Evolutionary conservation across 768 basidiomycete genomes (phyloP), one percentile per base, ranked within the genome.

Genomic region (Suillus discolor): DNA sequence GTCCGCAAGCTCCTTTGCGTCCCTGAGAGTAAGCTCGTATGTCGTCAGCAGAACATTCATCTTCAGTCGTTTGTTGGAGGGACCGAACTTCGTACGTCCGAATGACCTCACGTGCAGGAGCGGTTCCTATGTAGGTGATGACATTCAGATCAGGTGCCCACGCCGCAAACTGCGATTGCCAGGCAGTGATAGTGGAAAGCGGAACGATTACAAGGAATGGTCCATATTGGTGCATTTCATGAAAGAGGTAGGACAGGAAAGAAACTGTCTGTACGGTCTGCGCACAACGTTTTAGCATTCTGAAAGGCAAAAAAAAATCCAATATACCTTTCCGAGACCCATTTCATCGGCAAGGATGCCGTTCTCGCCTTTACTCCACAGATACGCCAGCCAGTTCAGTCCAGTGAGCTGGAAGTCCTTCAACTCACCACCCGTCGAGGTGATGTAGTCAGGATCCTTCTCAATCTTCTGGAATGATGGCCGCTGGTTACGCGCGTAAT

Each of bases 401-500:
- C 97, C 97, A 3, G 95, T 97, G 47, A 99, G 83, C 81, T 99
- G 97, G 82, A 99, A 99, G 72, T 99, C 97, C 79, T 99, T 99
- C 67, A 99, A 83, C 68, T 89, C 78, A 7, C 95, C 95, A 38
- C 96, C 95, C 0, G 91, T 93, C 23, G 76, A 74, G 5, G 72
- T 76, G 71, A 99, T 86, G 77, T 97, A 99, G 2, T 89, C 88
- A 4, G 97, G 97, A 75, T 97, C 95, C 71, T 90, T 89, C 38
- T 82, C 84, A 71, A 99, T 92, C 80, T 93, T 92, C 70, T 84
- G 82, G 82, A 95, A 98, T 6, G 79, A 61, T 0, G 96, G 97
- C 36, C 97, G 86, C 66, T 84, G 82, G 71, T 87, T 79, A 63
- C 86, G 84, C 36, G 83, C 74, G 74, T 96, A 95, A 11, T 79